A percentile compares a stretch with the other conserved stretches of the same genome.
phyloP scores from a whole-genome alignment of 2,329 filamentous ascomycete genomes.

The Trichothecium sympodiale region DNA sequence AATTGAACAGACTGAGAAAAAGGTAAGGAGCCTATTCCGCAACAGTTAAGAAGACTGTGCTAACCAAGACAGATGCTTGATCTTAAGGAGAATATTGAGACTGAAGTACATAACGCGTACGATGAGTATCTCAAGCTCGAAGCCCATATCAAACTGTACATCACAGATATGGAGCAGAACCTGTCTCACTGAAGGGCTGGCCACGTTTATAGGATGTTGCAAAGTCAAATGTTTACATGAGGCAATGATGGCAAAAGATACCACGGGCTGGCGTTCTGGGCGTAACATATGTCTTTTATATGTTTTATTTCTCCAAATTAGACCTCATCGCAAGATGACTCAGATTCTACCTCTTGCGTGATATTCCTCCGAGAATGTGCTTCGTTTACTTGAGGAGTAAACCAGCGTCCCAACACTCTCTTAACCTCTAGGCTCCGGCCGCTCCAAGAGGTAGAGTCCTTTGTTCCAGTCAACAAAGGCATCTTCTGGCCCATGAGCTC shows the following conservation, averaged over 20 bases:
- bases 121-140: constrained; percentile 98
- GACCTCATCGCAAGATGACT: too few species aligned
- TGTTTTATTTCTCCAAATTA: too few species aligned
- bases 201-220: constrained; percentile 1
- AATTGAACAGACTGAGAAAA: constrained; percentile 98
- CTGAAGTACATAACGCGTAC: constrained; percentile 78
- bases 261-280: constrained; percentile 27
- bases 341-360: too few species aligned
- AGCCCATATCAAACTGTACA: constrained; percentile 92
- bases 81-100: constrained; percentile 94
- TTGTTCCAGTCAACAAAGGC: constrained; percentile 50
- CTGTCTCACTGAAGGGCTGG: constrained; percentile 26
- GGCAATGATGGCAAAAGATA: constrained; percentile 16
- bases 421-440: constrained; percentile 47
- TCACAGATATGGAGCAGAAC: constrained; percentile 96
- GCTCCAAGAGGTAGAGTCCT: constrained; percentile 42
- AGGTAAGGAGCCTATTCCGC: constrained; percentile 42
- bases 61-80: constrained; percentile 67
- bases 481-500: constrained; percentile 38
- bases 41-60: not conserved
- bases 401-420: constrained; percentile 55
- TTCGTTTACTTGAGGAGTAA: constrained; percentile 17
- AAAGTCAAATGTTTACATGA: not conserved
- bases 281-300: too few species aligned
- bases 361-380: too few species aligned